These are phyloP conservation scores for Skeletonema costatum DNA, from an alignment of 108 stramenopile genomes.

Conservation along the genomic window DNA sequence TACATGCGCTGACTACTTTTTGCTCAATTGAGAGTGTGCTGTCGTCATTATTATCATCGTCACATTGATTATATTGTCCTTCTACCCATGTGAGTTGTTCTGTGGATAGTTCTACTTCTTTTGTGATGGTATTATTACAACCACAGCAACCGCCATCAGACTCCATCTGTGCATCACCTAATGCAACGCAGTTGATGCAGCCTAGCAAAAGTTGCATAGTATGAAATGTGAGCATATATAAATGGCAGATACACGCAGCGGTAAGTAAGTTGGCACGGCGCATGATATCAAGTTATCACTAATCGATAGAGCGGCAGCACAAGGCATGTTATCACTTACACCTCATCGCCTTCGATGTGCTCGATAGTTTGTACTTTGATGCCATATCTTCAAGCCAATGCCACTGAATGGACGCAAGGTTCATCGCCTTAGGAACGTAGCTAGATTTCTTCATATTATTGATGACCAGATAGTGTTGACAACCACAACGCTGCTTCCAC, in stretches of 20 bases:
- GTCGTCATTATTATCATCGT: background rate
- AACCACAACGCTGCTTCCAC: no score
- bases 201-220: background rate
- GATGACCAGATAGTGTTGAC: no score
- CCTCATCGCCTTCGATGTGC: constrained; percentile 26
- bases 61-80: background rate
- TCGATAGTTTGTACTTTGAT: constrained; percentile 17
- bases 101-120: background rate
- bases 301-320: background rate
- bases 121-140: background rate
- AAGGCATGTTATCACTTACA: background rate
- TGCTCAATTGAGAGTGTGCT: background rate
- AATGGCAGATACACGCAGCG: no score
- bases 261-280: background rate
- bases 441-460: background rate
- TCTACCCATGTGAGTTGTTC: constrained; percentile 8
- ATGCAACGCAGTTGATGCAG: constrained; percentile 28
- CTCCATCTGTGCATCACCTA: constrained; percentile 11
- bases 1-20: constrained; percentile 11
- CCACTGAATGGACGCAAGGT: constrained; percentile 9
- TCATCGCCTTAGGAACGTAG: background rate
- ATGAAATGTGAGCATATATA: background rate
- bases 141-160: background rate
- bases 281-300: background rate
- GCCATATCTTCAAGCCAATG: constrained; percentile 29